These are phyloP conservation scores for Diaporthe amygdali DNA, from an alignment of 2,329 filamentous ascomycete genomes.

Conservation along the genomic window DNA sequence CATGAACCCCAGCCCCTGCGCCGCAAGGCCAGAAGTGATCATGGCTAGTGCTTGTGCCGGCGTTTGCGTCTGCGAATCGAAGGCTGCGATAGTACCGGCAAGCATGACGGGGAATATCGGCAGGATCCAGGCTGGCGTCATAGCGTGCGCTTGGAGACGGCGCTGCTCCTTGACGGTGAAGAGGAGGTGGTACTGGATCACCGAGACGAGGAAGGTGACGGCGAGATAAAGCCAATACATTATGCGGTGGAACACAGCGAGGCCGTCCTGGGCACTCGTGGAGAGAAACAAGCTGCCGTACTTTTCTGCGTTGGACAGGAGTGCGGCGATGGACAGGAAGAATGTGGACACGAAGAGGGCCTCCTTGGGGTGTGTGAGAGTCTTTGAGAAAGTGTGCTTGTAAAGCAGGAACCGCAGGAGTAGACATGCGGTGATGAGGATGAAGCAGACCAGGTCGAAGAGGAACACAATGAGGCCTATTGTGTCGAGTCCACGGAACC, in stretches of 20 bases:
- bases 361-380: conserved; percentile 55
- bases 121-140: conserved; percentile 68
- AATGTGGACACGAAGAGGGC: conserved; percentile 66
- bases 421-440: conserved; percentile 37
- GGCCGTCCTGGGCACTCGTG: conserved; percentile 49
- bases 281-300: conserved; percentile 50
- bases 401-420: conserved; percentile 50
- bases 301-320: conserved; percentile 57
- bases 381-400: conserved; percentile 47
- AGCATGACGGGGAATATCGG: conserved; percentile 70
- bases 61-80: conserved; percentile 55
- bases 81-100: conserved; percentile 62
- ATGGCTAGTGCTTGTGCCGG: conserved; percentile 55
- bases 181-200: conserved; percentile 63
- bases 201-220: conserved; percentile 55
- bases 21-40: conserved; percentile 60
- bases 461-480: conserved; percentile 58
- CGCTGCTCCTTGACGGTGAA: conserved; percentile 53
- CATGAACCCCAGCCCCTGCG: conserved; percentile 65
- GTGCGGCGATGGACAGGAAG: conserved; percentile 65
- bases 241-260: conserved; percentile 56
- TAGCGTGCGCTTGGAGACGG: conserved; percentile 50
- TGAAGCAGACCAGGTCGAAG: conserved; percentile 54
- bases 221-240: conserved; percentile 68
- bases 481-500: conserved; percentile 52